Conservation (phyloP, 805 yeast species). For the Yarrowia divulgata region DNA sequence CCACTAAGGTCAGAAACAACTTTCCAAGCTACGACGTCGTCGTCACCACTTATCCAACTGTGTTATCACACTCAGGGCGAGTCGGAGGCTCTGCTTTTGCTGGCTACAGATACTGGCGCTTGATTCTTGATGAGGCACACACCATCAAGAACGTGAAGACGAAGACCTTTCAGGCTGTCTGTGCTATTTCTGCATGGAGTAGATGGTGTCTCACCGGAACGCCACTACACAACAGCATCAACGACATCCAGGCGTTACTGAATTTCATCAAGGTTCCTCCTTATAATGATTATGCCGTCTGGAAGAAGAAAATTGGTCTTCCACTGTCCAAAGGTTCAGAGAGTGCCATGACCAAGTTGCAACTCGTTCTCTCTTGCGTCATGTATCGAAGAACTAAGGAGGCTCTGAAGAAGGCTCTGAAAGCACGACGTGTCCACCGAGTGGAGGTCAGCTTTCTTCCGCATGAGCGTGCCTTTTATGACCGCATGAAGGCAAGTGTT, state of each 20-base stretch:
- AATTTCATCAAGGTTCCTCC: neutral
- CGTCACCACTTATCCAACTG: neutral
- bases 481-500: neutral
- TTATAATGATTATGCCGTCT: neutral
- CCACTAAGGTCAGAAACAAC: neutral
- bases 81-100: neutral
- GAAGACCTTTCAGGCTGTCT: neutral
- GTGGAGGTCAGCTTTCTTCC: neutral
- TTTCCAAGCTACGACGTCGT: neutral
- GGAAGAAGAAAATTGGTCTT: neutral
- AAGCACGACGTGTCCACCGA: neutral
- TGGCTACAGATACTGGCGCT: neutral
- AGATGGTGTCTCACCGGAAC: slow-evolving; percentile 6
- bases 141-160: neutral
- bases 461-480: neutral
- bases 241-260: neutral
- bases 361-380: neutral
- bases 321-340: neutral
- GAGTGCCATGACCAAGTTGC: neutral
- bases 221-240: neutral
- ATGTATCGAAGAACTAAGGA: neutral
- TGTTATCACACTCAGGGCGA: neutral
- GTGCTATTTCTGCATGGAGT: neutral
- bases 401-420: neutral
- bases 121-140: slow-evolving; percentile 3